A percentile compares a stretch with the other conserved stretches of the same genome.
Evolutionary conservation across 2,329 filamentous ascomycete species (phyloP).

Genomic region (Cytospora piceicola): DNA sequence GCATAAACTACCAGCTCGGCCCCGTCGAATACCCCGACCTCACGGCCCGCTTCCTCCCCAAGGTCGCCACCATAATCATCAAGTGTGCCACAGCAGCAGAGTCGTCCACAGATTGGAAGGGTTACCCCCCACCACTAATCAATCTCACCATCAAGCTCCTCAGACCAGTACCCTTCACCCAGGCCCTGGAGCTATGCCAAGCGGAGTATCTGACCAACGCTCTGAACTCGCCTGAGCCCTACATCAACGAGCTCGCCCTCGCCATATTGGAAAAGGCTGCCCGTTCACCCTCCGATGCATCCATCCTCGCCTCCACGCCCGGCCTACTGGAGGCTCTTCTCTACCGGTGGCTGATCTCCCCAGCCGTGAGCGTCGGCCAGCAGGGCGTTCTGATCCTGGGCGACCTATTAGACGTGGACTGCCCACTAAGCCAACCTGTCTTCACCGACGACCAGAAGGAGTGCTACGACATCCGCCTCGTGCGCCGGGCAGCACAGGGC

Average conservation of each 20-base stretch:
- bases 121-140: slow-evolving; percentile 53
- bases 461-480: slow-evolving; percentile 27
- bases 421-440: slow-evolving; percentile 43
- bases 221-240: slow-evolving; percentile 56
- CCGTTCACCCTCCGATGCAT: slow-evolving; percentile 50
- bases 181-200: slow-evolving; percentile 56
- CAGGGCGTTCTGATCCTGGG: slow-evolving; percentile 54
- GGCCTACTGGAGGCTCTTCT: slow-evolving; percentile 54
- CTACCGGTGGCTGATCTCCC: slow-evolving; percentile 55
- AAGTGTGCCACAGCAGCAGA: slow-evolving; percentile 46
- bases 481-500: slow-evolving; percentile 48
- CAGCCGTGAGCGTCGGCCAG: slow-evolving; percentile 60
- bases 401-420: slow-evolving; percentile 61
- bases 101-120: slow-evolving; percentile 16
- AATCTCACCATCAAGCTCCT: slow-evolving; percentile 61
- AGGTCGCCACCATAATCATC: slow-evolving; percentile 57
- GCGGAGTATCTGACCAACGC: slow-evolving; percentile 56
- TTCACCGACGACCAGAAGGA: slow-evolving; percentile 31
- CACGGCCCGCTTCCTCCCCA: slow-evolving; percentile 57
- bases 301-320: slow-evolving; percentile 55
- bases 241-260: slow-evolving; percentile 62
- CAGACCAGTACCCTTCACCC: slow-evolving; percentile 54
- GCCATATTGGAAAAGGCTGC: slow-evolving; percentile 60
- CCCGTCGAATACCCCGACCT: slow-evolving; percentile 44
- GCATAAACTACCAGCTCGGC: slow-evolving; percentile 30